These are phyloP conservation scores for Malbranchea zuffiana DNA, from an alignment of 2,329 filamentous ascomycete genomes.

Conservation along the genomic window DNA sequence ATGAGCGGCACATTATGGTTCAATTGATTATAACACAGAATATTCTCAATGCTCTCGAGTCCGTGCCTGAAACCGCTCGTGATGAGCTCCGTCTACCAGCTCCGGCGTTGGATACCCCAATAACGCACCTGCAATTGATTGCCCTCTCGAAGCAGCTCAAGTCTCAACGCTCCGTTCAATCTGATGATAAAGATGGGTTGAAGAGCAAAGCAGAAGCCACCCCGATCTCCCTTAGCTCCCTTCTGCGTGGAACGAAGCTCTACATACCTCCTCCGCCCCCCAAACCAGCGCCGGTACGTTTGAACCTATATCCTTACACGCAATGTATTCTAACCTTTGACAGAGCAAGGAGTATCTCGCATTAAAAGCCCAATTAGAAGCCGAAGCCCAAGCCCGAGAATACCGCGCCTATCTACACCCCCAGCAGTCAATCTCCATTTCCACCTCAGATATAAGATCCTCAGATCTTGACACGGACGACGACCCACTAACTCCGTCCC, in stretches of 20 bases:
- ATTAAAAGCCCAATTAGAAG: constrained; percentile 74
- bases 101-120: constrained; percentile 24
- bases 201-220: not conserved
- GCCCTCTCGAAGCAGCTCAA: constrained; percentile 24
- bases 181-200: constrained; percentile 19
- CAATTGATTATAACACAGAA: constrained; percentile 30
- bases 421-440: constrained; percentile 33
- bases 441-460: constrained; percentile 23
- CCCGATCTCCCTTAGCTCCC: constrained; percentile 48
- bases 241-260: constrained; percentile 60
- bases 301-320: not conserved
- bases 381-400: constrained; percentile 66
- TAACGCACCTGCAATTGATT: constrained; percentile 35
- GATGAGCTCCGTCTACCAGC: constrained; percentile 27
- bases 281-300: constrained; percentile 61
- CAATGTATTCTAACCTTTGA: not conserved
- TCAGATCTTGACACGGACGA: constrained; percentile 37
- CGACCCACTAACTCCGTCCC: constrained; percentile 35
- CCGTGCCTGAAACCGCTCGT: constrained; percentile 24
- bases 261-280: constrained; percentile 71
- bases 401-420: constrained; percentile 74
- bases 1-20: constrained; percentile 28
- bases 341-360: constrained; percentile 74
- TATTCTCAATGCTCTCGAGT: constrained; percentile 31
- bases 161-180: not conserved